A percentile compares a stretch with the other conserved stretches of the same genome.
Conservation (phyloP, 2,329 filamentous ascomycete species). For the Colletotrichum cordylinicola region DNA sequence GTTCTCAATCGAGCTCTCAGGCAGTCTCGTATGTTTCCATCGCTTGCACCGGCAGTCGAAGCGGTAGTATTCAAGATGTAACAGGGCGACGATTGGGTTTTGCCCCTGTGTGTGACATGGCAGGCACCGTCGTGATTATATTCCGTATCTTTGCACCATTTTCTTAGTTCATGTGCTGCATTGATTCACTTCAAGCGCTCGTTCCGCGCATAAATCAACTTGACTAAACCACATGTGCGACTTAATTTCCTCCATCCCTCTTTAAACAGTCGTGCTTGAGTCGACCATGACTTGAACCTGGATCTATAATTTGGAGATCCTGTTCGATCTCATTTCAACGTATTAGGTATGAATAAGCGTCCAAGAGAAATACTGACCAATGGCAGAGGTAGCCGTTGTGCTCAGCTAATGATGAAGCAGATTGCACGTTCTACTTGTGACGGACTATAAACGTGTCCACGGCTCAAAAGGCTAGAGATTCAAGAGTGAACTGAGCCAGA, state of each 20-base stretch:
- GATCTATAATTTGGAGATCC: not conserved
- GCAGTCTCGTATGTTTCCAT: accelerated
- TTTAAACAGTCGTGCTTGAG: not conserved
- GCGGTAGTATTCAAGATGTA: not conserved
- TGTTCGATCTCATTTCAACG: not conserved
- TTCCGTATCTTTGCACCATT: not conserved
- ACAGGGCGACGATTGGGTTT: not conserved
- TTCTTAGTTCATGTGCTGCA: not conserved
- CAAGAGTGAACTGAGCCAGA: not conserved
- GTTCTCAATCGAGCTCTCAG: accelerated
- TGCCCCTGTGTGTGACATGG: accelerated
- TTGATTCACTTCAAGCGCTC: not conserved
- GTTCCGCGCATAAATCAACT: not conserved
- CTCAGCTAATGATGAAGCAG: not conserved
- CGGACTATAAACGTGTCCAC: not conserved
- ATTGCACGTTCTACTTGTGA: not conserved
- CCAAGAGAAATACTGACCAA: not conserved
- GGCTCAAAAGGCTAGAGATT: not conserved
- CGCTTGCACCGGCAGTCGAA: not conserved
- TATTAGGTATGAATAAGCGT: not conserved
- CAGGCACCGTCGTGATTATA: not conserved
- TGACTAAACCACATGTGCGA: too few species aligned
- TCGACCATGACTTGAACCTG: not conserved
- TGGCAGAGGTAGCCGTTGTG: not conserved
- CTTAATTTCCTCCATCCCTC: not conserved